Percentiles rank a stretch among this genome's conserved stretches.
Evolutionary conservation across 2,329 filamentous ascomycete genomes (phyloP).

Genomic region (Apiospora aurea): DNA sequence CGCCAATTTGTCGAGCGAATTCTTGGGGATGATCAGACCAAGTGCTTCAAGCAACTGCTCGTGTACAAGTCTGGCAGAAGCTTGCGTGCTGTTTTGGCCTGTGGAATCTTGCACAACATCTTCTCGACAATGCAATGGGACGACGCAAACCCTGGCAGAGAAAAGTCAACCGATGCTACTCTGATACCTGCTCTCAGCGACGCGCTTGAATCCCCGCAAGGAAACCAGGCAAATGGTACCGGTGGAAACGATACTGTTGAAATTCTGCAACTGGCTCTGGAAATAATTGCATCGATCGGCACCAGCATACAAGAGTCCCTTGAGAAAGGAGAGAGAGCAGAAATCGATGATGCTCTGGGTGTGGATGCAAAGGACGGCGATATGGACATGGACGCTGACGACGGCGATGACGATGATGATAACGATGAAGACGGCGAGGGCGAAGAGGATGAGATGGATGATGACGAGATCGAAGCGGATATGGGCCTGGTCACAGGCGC

Average conservation of each 20-base stretch:
- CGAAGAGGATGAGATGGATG: conserved; percentile 48
- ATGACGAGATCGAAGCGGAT: conserved; percentile 63
- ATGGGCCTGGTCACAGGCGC: conserved; percentile 69
- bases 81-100: conserved; percentile 62
- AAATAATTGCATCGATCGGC: conserved; percentile 70
- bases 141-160: conserved; percentile 56
- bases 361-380: conserved; percentile 47
- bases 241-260: conserved; percentile 52
- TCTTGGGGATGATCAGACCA: conserved; percentile 54
- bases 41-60: conserved; percentile 58
- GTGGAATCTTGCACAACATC: conserved; percentile 68
- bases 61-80: conserved; percentile 55
- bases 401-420: conserved; percentile 43
- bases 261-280: conserved; percentile 62
- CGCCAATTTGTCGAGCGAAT: conserved; percentile 58
- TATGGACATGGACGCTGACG: conserved; percentile 47
- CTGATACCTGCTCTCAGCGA: conserved; percentile 55
- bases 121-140: conserved; percentile 62
- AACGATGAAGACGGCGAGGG: conserved; percentile 47
- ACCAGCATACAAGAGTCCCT: conserved; percentile 62
- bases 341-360: conserved; percentile 39
- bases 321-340: conserved; percentile 51
- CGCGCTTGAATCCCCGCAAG: conserved; percentile 45
- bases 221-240: conserved; percentile 41
- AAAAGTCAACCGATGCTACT: conserved; percentile 57